Evolutionary conservation across 1,139 yeast species (phyloP).

Genomic region (Yamadazyma dushanensis): DNA sequence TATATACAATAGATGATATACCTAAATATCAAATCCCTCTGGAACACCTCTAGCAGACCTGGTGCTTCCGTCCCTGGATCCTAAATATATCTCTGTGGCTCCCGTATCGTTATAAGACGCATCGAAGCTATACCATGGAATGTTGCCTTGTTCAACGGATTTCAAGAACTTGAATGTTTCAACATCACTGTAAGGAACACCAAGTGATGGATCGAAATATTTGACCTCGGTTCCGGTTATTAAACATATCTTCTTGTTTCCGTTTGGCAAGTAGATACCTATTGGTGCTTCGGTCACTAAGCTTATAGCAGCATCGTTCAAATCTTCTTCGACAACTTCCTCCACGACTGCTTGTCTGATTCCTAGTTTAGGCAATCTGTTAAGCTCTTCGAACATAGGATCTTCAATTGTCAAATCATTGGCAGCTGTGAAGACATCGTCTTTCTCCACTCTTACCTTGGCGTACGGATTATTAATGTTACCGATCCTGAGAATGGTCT

Average conservation of each 20-base stretch:
- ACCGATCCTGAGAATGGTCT: slow-evolving; percentile 53
- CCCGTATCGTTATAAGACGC: slow-evolving; percentile 52
- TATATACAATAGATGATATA: background rate
- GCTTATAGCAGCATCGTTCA: slow-evolving; percentile 46
- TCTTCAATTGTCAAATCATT: slow-evolving; percentile 38
- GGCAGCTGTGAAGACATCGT: slow-evolving; percentile 35
- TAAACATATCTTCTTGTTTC: slow-evolving; percentile 67
- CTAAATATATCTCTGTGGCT: slow-evolving; percentile 59
- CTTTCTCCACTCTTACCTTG: slow-evolving; percentile 35
- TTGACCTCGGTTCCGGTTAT: slow-evolving; percentile 78
- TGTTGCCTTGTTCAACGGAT: slow-evolving; percentile 61
- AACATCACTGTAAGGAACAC: slow-evolving; percentile 81
- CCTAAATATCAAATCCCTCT: slow-evolving; percentile 57
- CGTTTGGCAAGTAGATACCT: slow-evolving; percentile 75
- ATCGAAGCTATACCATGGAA: slow-evolving; percentile 63
- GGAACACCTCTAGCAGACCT: slow-evolving; percentile 89
- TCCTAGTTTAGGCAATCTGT: slow-evolving; percentile 65
- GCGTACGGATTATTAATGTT: slow-evolving; percentile 45
- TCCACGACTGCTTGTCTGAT: slow-evolving; percentile 53
- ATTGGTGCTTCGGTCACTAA: slow-evolving; percentile 68
- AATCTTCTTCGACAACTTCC: slow-evolving; percentile 37
- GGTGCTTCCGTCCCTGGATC: slow-evolving; percentile 47
- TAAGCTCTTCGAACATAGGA: slow-evolving; percentile 49
- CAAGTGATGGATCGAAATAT: slow-evolving; percentile 84
- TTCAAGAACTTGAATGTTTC: slow-evolving; percentile 75